phyloP scores from a whole-genome alignment of 2,329 filamentous ascomycete species.

The Diaporthe nobilis region DNA sequence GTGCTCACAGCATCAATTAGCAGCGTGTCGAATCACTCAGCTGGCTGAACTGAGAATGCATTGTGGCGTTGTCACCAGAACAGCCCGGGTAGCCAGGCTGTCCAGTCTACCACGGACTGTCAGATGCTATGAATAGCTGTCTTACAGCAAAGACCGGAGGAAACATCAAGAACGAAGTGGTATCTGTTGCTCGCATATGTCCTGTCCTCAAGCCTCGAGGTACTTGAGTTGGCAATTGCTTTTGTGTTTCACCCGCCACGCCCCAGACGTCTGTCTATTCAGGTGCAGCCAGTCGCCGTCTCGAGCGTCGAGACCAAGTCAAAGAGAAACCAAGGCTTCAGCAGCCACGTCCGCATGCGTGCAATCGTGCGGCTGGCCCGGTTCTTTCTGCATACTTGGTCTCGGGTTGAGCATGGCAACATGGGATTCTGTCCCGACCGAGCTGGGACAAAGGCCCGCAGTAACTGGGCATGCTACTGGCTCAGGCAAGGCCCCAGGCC shows the following conservation, averaged over 20 bases:
- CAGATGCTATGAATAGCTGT: background rate
- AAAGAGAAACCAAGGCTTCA: conserved; percentile 3
- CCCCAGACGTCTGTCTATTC: background rate
- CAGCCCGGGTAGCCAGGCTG: background rate
- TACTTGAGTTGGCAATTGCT: background rate
- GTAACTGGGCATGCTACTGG: background rate
- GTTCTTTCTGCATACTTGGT: background rate
- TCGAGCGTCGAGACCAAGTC: background rate
- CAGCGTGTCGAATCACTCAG: background rate
- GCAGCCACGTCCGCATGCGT: conserved; percentile 11
- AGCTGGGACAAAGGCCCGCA: background rate
- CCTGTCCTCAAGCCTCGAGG: background rate
- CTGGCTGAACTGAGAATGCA: background rate
- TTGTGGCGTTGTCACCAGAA: background rate
- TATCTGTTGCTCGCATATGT: background rate
- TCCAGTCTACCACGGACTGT: background rate
- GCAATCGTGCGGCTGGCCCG: background rate
- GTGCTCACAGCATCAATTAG: background rate
- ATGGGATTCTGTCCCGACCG: background rate
- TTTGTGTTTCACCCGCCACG: background rate
- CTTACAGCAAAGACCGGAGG: background rate
- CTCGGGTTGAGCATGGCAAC: background rate
- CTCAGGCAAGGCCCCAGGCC: background rate
- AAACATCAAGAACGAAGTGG: background rate
- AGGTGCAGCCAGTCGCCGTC: background rate